phyloP scores from a whole-genome alignment of 306 rosid species.

The Glycyrrhiza uralensis region DNA sequence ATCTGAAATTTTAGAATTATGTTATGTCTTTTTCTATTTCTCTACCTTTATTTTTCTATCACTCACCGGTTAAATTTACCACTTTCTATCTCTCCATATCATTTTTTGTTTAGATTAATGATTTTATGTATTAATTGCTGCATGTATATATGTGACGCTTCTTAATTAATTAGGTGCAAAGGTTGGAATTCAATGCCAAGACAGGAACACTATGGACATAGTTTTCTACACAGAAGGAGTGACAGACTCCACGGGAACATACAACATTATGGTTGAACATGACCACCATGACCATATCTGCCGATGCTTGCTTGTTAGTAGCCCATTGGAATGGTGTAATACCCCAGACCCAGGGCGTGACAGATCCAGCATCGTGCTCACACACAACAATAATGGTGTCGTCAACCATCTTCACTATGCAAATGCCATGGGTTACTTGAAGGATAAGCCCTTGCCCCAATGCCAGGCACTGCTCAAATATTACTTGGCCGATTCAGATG shows the following conservation, averaged over 20 bases:
- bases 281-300: conserved; percentile 65
- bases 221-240: conserved; percentile 39
- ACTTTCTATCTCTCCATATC: too few relatives aligned
- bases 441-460: conserved; percentile 36
- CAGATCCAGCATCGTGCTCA: conserved; percentile 49
- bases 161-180: conserved; percentile 54
- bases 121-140: not conserved
- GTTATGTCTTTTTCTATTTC: too few relatives aligned
- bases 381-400: conserved; percentile 52
- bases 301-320: conserved; percentile 34
- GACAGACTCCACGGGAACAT: conserved; percentile 51
- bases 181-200: conserved; percentile 55
- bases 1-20: too few relatives aligned
- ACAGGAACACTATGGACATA: conserved; percentile 32
- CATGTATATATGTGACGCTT: not conserved
- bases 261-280: conserved; percentile 37
- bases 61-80: too few relatives aligned
- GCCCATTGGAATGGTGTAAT: conserved; percentile 47
- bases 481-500: conserved; percentile 39
- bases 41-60: too few relatives aligned
- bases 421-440: conserved; percentile 62
- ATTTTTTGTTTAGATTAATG: not conserved
- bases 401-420: conserved; percentile 42
- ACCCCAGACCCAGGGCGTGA: conserved; percentile 44
- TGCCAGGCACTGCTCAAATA: conserved; percentile 43